These are phyloP conservation scores for Sporothrix humicola DNA, from an alignment of 2,329 filamentous ascomycete genomes.

Conservation along the genomic window DNA sequence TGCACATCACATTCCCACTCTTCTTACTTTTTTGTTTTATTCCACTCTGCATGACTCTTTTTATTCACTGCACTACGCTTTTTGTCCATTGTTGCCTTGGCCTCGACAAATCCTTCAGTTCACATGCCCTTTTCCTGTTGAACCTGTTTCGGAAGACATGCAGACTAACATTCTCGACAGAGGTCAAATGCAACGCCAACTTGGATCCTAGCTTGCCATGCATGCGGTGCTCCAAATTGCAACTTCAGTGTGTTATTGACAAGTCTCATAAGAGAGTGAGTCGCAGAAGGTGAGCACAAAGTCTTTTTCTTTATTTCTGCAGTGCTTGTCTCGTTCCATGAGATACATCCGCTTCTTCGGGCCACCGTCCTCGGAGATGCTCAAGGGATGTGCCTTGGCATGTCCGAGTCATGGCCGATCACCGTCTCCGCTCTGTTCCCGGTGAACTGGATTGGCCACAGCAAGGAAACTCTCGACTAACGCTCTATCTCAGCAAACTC, in stretches of 20 bases:
- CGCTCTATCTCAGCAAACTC: slow-evolving; percentile 53
- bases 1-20: not conserved
- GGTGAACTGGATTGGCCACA: not conserved
- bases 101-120: not conserved
- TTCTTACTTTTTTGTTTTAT: not conserved
- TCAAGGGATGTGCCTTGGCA: not conserved
- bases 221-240: slow-evolving; percentile 38
- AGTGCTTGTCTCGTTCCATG: not conserved
- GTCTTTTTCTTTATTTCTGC: not conserved
- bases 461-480: slow-evolving; percentile 13
- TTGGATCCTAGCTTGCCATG: slow-evolving; percentile 36
- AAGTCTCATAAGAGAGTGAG: slow-evolving; percentile 39
- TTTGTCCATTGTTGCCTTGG: not conserved
- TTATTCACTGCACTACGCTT: not conserved
- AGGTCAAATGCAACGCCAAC: slow-evolving; percentile 40
- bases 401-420: not conserved
- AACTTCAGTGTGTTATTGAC: slow-evolving; percentile 39
- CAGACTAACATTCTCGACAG: slow-evolving; percentile 30
- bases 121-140: not conserved
- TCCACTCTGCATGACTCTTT: not conserved
- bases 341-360: not conserved
- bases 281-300: slow-evolving; percentile 36
- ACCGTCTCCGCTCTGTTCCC: not conserved
- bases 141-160: not conserved
- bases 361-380: not conserved